Evolutionary conservation across 495 filamentous ascomycete genomes (phyloP), one percentile per base, ranked within the genome.

Genomic region (Neurospora sp.): DNA sequence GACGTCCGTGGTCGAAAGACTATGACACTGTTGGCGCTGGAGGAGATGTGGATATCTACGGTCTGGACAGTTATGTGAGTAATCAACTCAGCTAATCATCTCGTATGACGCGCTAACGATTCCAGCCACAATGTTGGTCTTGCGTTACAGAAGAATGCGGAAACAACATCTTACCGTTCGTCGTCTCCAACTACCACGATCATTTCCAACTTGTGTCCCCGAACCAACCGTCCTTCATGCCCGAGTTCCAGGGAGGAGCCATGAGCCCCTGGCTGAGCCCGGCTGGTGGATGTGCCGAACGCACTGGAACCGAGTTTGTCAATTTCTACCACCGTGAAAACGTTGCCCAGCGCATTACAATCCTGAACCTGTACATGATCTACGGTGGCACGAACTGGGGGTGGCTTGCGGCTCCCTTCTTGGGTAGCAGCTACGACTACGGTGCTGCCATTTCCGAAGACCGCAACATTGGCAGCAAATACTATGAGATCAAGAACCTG

Each of bases 301-400:
- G 81, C 40, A 84, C 82, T 1, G 84, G 80, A 1, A 76, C 83
- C 1, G 83, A 85, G 19, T 89, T 88, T 74, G 87, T 86, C 34
- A 89, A 89, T 48, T 76, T 90, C 17, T 89, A 86, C 79, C 90
- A 89, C 73, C 81, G 87, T 0, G 84, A 88, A 77, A 82, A 85
- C 69, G 83, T 87, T 40, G 84, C 80, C 31, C 80, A 86, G 54
- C 76, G 81, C 11, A 77, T 86, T 3, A 84, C 81, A 2, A 82
- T 82, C 0, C 78, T 85, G 37, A 85, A 77, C 54, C 72, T 87
- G 1, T 87, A 87, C 70, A 86, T 87, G 80, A 75, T 85, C 11
- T 90, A 85, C 73, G 89, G 89, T 24, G 89, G 89, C 19, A 90
- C 88, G 1, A 88, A 87, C 74, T 89, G 85, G 86, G 87, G 87